Percentiles rank a stretch among this genome's conserved stretches.
Evolutionary conservation across 2,329 filamentous ascomycete genomes (phyloP).

Genomic region (Curvularia verruculosa): DNA sequence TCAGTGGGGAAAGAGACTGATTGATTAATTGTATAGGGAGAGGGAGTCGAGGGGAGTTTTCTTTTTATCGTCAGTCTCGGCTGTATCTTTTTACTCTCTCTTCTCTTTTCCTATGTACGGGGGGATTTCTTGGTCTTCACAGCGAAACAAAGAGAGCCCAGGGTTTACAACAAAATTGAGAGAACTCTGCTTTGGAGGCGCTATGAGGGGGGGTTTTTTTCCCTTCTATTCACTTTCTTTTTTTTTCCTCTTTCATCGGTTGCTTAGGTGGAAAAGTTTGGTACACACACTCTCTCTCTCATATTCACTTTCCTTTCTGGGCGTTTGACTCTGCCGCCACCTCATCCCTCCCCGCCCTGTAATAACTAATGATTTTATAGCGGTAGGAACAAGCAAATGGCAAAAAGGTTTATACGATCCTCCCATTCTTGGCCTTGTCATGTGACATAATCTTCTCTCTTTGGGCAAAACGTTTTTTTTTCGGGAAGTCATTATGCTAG

Average conservation of each 20-base stretch:
- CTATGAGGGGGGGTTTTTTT: too few relatives aligned
- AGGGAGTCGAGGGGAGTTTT: too few relatives aligned
- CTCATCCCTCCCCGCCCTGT: not conserved
- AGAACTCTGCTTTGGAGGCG: not conserved
- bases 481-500: not conserved
- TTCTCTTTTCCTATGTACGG: too few relatives aligned
- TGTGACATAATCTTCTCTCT: not conserved
- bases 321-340: not conserved
- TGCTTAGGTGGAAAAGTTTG: not conserved
- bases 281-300: too few relatives aligned
- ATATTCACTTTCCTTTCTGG: too few relatives aligned
- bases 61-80: too few relatives aligned
- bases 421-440: not conserved
- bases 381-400: not conserved
- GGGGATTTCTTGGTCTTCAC: too few relatives aligned
- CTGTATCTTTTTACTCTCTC: too few relatives aligned
- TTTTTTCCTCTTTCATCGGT: too few relatives aligned
- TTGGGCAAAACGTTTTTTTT: not conserved
- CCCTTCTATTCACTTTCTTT: too few relatives aligned
- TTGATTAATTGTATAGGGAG: not conserved
- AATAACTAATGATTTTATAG: not conserved
- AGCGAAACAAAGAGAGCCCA: too few relatives aligned
- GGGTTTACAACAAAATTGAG: not conserved
- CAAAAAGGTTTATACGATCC: not conserved
- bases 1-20: not conserved